Percentiles rank a stretch among this genome's conserved stretches.
These are phyloP conservation scores for Coemansia sp. DNA, from an alignment of 192 early-diverging fungal genomes.

Conservation along the genomic window DNA sequence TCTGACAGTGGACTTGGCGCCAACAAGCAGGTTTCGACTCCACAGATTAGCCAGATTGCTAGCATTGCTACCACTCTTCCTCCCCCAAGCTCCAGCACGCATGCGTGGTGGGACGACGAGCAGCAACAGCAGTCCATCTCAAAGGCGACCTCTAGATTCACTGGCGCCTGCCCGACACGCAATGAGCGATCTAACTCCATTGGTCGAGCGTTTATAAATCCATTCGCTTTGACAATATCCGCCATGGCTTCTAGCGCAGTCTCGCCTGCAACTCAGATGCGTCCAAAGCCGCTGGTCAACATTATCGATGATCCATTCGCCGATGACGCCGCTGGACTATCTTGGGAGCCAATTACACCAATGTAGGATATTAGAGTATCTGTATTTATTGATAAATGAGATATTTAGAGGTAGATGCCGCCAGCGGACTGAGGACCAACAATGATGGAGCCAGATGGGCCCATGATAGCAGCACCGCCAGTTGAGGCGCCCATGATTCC, in stretches of 20 bases:
- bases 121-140: neutral
- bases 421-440: conserved; percentile 55
- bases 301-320: conserved; percentile 39
- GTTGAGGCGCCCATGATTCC: conserved; percentile 40
- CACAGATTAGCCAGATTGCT: neutral
- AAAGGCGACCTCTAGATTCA: no score
- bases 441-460: conserved; percentile 48
- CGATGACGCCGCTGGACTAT: conserved; percentile 16
- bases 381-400: neutral
- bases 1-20: neutral
- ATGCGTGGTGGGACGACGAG: conserved; percentile 34
- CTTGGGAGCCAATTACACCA: conserved; percentile 41
- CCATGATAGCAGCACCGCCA: conserved; percentile 43
- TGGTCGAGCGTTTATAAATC: conserved; percentile 15
- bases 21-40: neutral
- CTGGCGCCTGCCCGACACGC: neutral
- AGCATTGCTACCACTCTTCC: conserved; percentile 9
- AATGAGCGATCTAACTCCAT: neutral
- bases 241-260: conserved; percentile 5
- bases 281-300: neutral
- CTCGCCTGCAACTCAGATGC: neutral
- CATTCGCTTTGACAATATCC: conserved; percentile 24
- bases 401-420: conserved; percentile 34
- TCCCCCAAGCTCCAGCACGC: conserved; percentile 35
- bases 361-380: conserved; percentile 2